These are phyloP conservation scores for Raphanus raphanistrum DNA, from an alignment of 345 rosid genomes.

Conservation along the genomic window DNA sequence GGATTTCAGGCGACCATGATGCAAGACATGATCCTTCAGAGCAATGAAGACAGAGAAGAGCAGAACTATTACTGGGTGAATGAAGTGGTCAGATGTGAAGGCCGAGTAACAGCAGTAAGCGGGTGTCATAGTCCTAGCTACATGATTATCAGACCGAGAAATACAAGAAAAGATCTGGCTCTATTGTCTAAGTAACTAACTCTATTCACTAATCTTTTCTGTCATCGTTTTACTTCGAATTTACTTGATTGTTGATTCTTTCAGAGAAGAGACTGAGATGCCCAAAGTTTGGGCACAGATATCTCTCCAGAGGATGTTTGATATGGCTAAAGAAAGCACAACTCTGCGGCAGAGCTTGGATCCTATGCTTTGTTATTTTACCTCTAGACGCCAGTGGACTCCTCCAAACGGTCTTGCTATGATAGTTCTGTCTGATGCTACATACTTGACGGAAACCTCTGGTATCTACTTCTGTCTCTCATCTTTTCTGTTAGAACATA, in stretches of 20 bases:
- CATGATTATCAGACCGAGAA: slow-evolving; percentile 52
- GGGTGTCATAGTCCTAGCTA: slow-evolving; percentile 54
- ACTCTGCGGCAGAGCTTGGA: slow-evolving; percentile 79
- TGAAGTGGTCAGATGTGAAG: slow-evolving; percentile 92
- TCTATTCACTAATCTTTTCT: neutral
- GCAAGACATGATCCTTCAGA: slow-evolving; percentile 44
- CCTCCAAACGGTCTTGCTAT: slow-evolving; percentile 73
- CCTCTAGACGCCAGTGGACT: slow-evolving; percentile 67
- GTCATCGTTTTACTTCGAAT: neutral
- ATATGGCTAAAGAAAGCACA: slow-evolving; percentile 83
- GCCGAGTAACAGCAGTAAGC: slow-evolving; percentile 52
- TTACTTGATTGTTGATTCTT: slow-evolving; percentile 1
- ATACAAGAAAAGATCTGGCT: slow-evolving; percentile 72
- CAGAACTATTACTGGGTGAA: slow-evolving; percentile 85
- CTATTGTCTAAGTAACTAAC: slow-evolving; percentile 63
- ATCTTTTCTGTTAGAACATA: slow-evolving; percentile 13
- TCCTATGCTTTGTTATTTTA: slow-evolving; percentile 75
- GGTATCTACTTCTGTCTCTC: slow-evolving; percentile 42
- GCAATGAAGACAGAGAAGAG: slow-evolving; percentile 58
- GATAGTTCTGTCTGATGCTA: slow-evolving; percentile 69
- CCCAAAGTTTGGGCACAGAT: slow-evolving; percentile 92
- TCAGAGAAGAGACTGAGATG: slow-evolving; percentile 73
- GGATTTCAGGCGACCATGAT: slow-evolving; percentile 47
- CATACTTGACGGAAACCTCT: slow-evolving; percentile 63
- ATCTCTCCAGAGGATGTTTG: slow-evolving; percentile 86